Conservation (phyloP, 148 eudicot genomes). For the Vaccinium darrowii region DNA sequence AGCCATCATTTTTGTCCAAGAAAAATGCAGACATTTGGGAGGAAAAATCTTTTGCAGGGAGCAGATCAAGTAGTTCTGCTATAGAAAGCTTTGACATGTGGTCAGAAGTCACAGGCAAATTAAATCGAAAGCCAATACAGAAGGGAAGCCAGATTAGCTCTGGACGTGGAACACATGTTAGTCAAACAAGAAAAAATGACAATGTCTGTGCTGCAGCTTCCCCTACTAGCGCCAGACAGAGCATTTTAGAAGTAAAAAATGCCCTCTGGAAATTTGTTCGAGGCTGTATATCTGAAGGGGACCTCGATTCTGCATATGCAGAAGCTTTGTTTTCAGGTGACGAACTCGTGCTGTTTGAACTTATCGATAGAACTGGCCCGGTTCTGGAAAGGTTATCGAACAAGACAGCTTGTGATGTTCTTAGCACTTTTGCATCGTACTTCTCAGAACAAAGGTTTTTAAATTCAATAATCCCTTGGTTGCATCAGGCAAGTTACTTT, state of each 20-base stretch:
- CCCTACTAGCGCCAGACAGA: slow-evolving; percentile 31
- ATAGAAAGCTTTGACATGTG: slow-evolving; percentile 32
- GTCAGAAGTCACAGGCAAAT: slow-evolving; percentile 36
- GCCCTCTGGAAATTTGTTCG: slow-evolving; percentile 51
- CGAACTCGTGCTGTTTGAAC: slow-evolving; percentile 63
- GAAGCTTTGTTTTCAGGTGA: slow-evolving; percentile 69
- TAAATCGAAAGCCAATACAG: slow-evolving; percentile 35
- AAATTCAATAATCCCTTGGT: slow-evolving; percentile 70
- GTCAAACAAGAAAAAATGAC: slow-evolving; percentile 36
- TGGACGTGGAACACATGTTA: slow-evolving; percentile 28
- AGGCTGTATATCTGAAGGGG: slow-evolving; percentile 53
- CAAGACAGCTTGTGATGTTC: slow-evolving; percentile 52
- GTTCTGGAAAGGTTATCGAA: slow-evolving; percentile 66
- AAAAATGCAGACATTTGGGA: slow-evolving; percentile 42
- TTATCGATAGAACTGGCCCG: slow-evolving; percentile 80
- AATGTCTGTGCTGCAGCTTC: slow-evolving; percentile 26
- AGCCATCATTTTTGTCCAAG: slow-evolving; percentile 32
- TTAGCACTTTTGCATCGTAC: slow-evolving; percentile 50
- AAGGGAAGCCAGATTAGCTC: slow-evolving; percentile 32
- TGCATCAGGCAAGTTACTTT: slow-evolving; percentile 66
- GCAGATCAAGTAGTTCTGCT: slow-evolving; percentile 39
- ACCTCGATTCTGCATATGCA: slow-evolving; percentile 71
- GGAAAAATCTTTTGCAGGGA: slow-evolving; percentile 34
- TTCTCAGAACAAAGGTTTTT: slow-evolving; percentile 52
- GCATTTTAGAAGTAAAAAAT: slow-evolving; percentile 30